Percentiles rank a stretch among this genome's conserved stretches.
Conservation (phyloP, 495 filamentous ascomycete genomes). For the Penicillium dipodomyicola region DNA sequence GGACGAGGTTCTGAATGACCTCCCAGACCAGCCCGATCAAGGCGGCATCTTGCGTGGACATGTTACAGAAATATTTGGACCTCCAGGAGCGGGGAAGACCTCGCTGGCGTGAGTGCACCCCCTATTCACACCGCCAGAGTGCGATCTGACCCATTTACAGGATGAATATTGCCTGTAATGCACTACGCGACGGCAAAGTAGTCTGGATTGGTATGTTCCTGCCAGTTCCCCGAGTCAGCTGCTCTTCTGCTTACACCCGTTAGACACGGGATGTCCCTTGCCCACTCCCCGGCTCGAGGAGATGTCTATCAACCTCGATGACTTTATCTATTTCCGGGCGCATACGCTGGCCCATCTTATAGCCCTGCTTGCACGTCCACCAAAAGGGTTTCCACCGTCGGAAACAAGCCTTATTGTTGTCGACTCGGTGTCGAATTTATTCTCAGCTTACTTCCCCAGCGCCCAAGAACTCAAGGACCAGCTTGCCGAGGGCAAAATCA, state of each 20-base stretch:
- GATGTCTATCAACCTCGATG: conserved; percentile 31
- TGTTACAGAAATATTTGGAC: conserved; percentile 86
- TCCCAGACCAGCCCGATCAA: conserved; percentile 8
- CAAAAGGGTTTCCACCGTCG: conserved; percentile 55
- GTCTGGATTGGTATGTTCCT: conserved; percentile 80
- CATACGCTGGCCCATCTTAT: conserved; percentile 71
- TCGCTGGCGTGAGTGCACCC: conserved; percentile 62
- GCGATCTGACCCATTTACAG: conserved; percentile 36
- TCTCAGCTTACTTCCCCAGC: conserved; percentile 69
- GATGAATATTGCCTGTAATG: conserved; percentile 64
- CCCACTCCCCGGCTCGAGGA: conserved; percentile 38
- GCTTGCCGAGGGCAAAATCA: conserved; percentile 25
- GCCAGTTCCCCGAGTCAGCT: neutral
- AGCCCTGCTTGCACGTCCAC: conserved; percentile 64
- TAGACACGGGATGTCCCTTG: conserved; percentile 52
- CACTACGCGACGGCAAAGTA: conserved; percentile 59
- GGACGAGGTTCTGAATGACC: conserved; percentile 49
- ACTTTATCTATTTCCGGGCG: conserved; percentile 47
- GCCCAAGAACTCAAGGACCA: conserved; percentile 41
- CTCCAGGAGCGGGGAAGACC: conserved; percentile 86
- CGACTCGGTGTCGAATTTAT: conserved; percentile 70
- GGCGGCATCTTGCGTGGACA: conserved; percentile 66
- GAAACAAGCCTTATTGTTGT: conserved; percentile 67
- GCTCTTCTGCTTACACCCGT: conserved; percentile 12
- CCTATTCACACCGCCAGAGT: neutral